Evolutionary conservation across 495 filamentous ascomycete species (phyloP).

Genomic region (Annulohypoxylon maeteangense): DNA sequence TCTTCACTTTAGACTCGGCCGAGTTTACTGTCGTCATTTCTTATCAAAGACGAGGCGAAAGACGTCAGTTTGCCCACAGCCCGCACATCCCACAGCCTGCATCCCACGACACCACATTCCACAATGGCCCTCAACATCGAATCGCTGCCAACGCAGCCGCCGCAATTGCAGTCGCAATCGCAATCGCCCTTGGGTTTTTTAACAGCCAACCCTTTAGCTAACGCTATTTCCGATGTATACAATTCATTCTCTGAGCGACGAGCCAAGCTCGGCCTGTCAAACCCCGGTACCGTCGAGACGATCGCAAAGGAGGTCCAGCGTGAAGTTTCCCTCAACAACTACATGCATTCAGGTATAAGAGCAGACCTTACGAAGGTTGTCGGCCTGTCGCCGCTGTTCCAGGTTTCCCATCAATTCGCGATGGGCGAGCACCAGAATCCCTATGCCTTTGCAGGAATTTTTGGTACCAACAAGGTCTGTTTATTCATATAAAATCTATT

Average conservation of each 20-base stretch:
- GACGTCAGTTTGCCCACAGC: conserved; percentile 17
- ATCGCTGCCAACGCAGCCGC: conserved; percentile 37
- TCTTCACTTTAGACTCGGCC: conserved; percentile 7
- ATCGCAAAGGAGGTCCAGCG: conserved; percentile 92
- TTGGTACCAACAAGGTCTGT: conserved; percentile 89
- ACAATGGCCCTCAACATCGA: conserved; percentile 57
- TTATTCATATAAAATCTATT: background rate
- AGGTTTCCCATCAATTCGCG: conserved; percentile 94
- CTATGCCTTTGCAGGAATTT: conserved; percentile 93
- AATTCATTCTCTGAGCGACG: conserved; percentile 84
- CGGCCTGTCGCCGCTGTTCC: conserved; percentile 91
- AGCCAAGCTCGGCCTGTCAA: conserved; percentile 85
- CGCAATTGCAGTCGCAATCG: conserved; percentile 46
- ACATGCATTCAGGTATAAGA: conserved; percentile 92
- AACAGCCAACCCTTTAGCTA: conserved; percentile 74
- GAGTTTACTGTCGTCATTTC: conserved; percentile 22
- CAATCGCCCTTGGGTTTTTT: conserved; percentile 73
- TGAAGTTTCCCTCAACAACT: conserved; percentile 93
- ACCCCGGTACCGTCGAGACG: conserved; percentile 92
- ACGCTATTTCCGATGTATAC: conserved; percentile 80
- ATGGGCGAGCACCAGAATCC: conserved; percentile 92
- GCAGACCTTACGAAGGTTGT: conserved; percentile 97
- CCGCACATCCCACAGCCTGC: background rate
- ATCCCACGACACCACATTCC: conserved; percentile 25
- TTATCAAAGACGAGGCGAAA: conserved; percentile 18